phyloP scores from a whole-genome alignment of 2,329 filamentous ascomycete species.

The Arthrobotrys conoides region DNA sequence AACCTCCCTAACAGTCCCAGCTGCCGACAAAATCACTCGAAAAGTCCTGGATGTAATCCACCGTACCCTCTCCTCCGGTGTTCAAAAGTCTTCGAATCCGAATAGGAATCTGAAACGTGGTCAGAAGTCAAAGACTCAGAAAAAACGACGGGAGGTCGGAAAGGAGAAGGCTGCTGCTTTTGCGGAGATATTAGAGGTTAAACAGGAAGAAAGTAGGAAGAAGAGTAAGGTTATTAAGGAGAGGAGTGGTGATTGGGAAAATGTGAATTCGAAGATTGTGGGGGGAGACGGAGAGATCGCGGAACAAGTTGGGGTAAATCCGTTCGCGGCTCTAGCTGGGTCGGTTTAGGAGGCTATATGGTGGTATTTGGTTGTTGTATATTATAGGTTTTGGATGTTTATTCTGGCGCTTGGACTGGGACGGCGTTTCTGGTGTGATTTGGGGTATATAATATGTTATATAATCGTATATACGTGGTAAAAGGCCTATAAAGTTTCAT shows the following conservation, averaged over 20 bases:
- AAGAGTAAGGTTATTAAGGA: constrained; percentile 52
- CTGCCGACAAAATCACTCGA: constrained; percentile 52
- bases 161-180: constrained; percentile 55
- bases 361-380: not conserved
- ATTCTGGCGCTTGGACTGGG: constrained; percentile 4
- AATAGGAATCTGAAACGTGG: constrained; percentile 47
- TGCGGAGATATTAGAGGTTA: constrained; percentile 48
- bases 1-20: constrained; percentile 64
- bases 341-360: constrained; percentile 1
- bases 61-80: constrained; percentile 49
- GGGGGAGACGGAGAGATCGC: constrained; percentile 42
- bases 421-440: constrained; percentile 10
- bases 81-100: constrained; percentile 42
- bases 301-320: constrained; percentile 18
- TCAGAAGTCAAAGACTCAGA: constrained; percentile 54
- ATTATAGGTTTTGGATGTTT: constrained; percentile 9
- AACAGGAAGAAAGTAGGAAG: constrained; percentile 47
- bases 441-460: not conserved
- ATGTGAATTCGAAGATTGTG: constrained; percentile 46
- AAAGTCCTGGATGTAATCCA: constrained; percentile 60
- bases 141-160: constrained; percentile 47
- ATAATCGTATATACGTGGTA: not conserved
- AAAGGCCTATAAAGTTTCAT: not conserved
- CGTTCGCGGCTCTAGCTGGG: constrained; percentile 52
- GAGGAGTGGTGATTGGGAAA: constrained; percentile 50